Conservation (phyloP, 1,284 basidiomycete species). For the Somion occarium region DNA sequence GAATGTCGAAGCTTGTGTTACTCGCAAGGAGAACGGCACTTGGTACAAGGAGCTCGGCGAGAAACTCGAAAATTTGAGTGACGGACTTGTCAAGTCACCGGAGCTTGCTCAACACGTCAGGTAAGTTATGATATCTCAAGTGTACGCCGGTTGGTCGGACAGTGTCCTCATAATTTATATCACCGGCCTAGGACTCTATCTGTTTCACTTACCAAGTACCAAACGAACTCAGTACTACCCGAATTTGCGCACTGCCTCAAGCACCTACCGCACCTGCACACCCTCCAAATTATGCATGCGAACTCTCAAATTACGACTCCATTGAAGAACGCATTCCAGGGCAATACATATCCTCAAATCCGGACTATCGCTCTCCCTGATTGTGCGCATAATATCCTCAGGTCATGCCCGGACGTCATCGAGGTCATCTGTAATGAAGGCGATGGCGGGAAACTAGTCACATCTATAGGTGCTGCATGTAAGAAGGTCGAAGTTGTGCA, state of each 20-base stretch:
- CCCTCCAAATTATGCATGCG: slow-evolving; percentile 27
- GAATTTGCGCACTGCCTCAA: slow-evolving; percentile 28
- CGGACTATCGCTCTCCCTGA: slow-evolving; percentile 24
- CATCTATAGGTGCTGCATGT: slow-evolving; percentile 21
- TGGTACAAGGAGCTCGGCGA: slow-evolving; percentile 7
- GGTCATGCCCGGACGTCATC: slow-evolving; percentile 26
- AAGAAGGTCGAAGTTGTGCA: slow-evolving; percentile 24
- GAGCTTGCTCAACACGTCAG: slow-evolving; percentile 6
- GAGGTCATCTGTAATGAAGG: slow-evolving; percentile 20
- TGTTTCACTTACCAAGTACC: slow-evolving; percentile 26
- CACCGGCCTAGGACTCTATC: slow-evolving; percentile 26
- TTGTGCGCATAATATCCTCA: slow-evolving; percentile 29
- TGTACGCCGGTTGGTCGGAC: too few species aligned
- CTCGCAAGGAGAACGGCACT: not conserved
- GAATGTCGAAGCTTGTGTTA: slow-evolving; percentile 3
- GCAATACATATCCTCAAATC: slow-evolving; percentile 23
- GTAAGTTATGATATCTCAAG: too few species aligned
- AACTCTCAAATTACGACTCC: slow-evolving; percentile 23
- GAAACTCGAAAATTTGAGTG: slow-evolving; percentile 6
- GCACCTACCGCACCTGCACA: slow-evolving; percentile 29
- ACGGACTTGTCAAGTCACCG: slow-evolving; percentile 2
- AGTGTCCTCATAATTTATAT: too few species aligned
- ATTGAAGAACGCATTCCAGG: slow-evolving; percentile 26
- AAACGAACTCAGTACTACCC: slow-evolving; percentile 20
- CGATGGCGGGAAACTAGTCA: slow-evolving; percentile 22